Evolutionary conservation across 495 filamentous ascomycete species (phyloP), one percentile per base, ranked within the genome.

Genomic region (Schizothecium vesticola): DNA sequence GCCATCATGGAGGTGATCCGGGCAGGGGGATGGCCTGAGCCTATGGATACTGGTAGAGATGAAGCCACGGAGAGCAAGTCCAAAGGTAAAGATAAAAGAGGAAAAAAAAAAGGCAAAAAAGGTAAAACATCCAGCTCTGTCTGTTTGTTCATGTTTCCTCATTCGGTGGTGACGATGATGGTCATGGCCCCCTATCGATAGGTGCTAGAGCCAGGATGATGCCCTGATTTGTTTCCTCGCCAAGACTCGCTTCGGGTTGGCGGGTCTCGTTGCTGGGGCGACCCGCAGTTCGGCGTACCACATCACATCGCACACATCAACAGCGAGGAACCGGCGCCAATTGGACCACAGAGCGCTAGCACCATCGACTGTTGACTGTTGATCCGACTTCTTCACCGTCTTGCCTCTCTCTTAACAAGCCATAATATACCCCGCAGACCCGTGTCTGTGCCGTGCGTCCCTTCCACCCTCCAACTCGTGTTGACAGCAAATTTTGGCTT

Each of bases 331-430:
- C 8, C 24, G 16, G 43, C 24, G 57, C 66, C 72, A 73, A 74
- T 73, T 75, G 72, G 75, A 61, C 59, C 58, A 56, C 55, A 65
- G 63, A 60, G 72, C 66, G 75, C 75, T 70, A 74, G 57, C 73
- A 33, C 63, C 73, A 61, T 56, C 25, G 56, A 43, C 56, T 65
- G 61, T 68, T 68, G 56, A 43, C 56, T 65, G 61, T 68, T 68
- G 60, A 31, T 22, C 56, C 26, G 58, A 59, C 58, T 25, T 29
- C 51, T 31, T 33, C 22, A 58, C 29, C 43, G 56, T 24, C 58
- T 11, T 23, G 58, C 29, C 59, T 64, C 68, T 55, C 25, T 61
- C 24, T 70, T 68, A 60, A 59, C 66, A 68, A 66, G 33, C 19
- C 28, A 58, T 61, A 51, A 68, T 72, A 77, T 74, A 77, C 73